Conservation (phyloP, 2,329 filamentous ascomycete genomes). For the Colletotrichum horii region DNA sequence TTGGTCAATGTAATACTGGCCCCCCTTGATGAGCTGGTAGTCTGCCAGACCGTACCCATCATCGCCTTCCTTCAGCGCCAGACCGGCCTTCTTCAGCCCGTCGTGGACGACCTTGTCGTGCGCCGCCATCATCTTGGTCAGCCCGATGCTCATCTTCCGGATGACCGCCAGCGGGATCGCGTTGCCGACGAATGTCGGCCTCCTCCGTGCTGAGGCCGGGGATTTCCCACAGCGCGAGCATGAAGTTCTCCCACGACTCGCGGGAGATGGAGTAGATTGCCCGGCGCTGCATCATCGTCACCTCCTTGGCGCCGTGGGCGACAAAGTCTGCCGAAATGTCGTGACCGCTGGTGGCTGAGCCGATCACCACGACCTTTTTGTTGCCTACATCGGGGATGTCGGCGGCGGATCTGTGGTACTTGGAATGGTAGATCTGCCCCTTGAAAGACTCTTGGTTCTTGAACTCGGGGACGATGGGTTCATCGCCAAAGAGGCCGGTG, state of each 20-base stretch:
- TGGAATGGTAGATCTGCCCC: constrained; percentile 48
- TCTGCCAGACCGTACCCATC: constrained; percentile 39
- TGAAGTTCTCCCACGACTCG: constrained; percentile 43
- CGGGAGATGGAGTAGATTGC: constrained; percentile 55
- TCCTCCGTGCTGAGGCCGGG: constrained; percentile 51
- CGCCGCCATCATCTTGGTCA: constrained; percentile 43
- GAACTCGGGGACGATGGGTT: constrained; percentile 43
- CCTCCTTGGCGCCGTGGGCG: constrained; percentile 48
- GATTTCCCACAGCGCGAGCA: constrained; percentile 39
- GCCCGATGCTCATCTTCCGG: constrained; percentile 46
- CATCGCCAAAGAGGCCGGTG: constrained; percentile 48
- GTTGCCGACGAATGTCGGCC: constrained; percentile 53
- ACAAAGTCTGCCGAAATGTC: constrained; percentile 56
- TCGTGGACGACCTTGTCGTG: constrained; percentile 47
- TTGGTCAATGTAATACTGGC: constrained; percentile 49
- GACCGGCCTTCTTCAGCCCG: constrained; percentile 50
- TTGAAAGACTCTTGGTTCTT: constrained; percentile 43
- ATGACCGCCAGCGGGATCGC: constrained; percentile 51
- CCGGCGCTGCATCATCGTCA: constrained; percentile 59
- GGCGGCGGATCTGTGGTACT: constrained; percentile 43
- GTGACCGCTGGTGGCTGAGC: constrained; percentile 53
- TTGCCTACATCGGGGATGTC: constrained; percentile 25
- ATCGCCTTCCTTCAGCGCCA: constrained; percentile 39
- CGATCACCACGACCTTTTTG: constrained; percentile 53
- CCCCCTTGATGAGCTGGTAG: constrained; percentile 41